Percentiles rank a stretch among this genome's conserved stretches.
Evolutionary conservation across 1,284 basidiomycete genomes (phyloP).

Genomic region (Boletus sp.): DNA sequence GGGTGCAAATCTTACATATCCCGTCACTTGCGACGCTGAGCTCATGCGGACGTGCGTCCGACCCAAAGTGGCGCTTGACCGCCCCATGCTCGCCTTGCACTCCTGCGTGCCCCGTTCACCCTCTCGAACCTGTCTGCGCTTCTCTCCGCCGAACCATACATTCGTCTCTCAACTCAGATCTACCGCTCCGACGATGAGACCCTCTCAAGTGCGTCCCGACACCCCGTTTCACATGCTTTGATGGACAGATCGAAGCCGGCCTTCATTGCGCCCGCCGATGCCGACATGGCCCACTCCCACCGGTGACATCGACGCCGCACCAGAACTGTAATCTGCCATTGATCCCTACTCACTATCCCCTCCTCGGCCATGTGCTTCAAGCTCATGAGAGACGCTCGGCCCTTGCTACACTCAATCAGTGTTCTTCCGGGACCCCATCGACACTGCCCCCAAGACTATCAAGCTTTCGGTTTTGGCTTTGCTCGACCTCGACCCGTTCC

Average conservation of each 20-base stretch:
- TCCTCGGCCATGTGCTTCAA: constrained; percentile 5
- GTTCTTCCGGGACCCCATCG: not conserved
- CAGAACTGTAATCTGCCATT: constrained; percentile 7
- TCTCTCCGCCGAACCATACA: constrained; percentile 14
- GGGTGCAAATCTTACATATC: constrained; percentile 20
- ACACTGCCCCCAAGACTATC: constrained; percentile 6
- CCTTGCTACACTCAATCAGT: not conserved
- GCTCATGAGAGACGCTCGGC: not conserved
- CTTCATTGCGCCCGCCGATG: constrained; percentile 21
- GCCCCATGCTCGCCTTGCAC: constrained; percentile 4
- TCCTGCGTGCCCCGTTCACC: not conserved
- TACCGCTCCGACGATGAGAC: not conserved
- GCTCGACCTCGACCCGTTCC: too few relatives aligned
- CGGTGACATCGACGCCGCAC: constrained; percentile 7
- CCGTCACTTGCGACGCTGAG: constrained; percentile 6
- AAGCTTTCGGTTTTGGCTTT: too few relatives aligned
- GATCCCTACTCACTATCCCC: constrained; percentile 4
- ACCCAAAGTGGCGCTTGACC: constrained; percentile 3
- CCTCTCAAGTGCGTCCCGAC: constrained; percentile 29
- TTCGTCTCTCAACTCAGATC: constrained; percentile 7
- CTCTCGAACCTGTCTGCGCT: not conserved
- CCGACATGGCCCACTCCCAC: constrained; percentile 8
- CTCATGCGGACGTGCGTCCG: constrained; percentile 7
- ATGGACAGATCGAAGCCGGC: constrained; percentile 6
- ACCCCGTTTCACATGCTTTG: constrained; percentile 17